Base-by-base conservation (phyloP, 495 filamentous ascomycete genomes). In the Schizothecium vesticola region DNA sequence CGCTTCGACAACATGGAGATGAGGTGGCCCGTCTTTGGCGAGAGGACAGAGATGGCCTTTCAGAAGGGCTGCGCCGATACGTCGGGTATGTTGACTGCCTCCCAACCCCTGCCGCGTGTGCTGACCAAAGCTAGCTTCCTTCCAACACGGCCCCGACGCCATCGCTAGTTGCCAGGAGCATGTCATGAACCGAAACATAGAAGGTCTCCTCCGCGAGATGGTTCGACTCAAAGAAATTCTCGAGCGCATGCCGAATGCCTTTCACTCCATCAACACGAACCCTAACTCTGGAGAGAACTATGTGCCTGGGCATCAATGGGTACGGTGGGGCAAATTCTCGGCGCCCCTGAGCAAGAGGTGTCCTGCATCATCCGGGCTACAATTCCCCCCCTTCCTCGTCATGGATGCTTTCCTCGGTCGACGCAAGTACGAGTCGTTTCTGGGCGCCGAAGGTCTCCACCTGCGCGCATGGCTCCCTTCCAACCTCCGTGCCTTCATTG, bases 361-460 rank as follows among this genome's bases (percentile, higher is more conserved):
- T 16, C 83, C 83, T n/a, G 83, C 83, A 23, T 79, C 83, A 26
- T 84, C 81, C 3, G 82, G 82, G 6, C 73, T 85, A 3, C 82
- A 83, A 56, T 80, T 84, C 55, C 82, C 82, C 0, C 78, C 83
- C 5, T 84, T 78, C 33, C 78, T 84, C n/a, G 79, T 85, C 28
- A 83, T 84, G 83, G 82, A 84, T 63, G 82, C 82, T 0, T 85
- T 85, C 68, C 69, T 85, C n/a, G 81, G 81, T 23, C 80, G 81
- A 29, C 78, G 77, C 61, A 80, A 80, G 63, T 85, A 85, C 64
- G 77, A 80, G 36, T 81, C 81, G 3, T 85, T 85, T 65, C 77
- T 85, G 25, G 83, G 83, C 7, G 68, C 69, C 16, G 83, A 85
- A 67, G 82, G 81, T 16, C 69, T 84, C 0, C 83, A 85, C 70